Percentiles rank a stretch among this genome's conserved stretches.
These are phyloP conservation scores for Exophiala sp. DNA, from an alignment of 2,329 filamentous ascomycete genomes.

Conservation along the genomic window DNA sequence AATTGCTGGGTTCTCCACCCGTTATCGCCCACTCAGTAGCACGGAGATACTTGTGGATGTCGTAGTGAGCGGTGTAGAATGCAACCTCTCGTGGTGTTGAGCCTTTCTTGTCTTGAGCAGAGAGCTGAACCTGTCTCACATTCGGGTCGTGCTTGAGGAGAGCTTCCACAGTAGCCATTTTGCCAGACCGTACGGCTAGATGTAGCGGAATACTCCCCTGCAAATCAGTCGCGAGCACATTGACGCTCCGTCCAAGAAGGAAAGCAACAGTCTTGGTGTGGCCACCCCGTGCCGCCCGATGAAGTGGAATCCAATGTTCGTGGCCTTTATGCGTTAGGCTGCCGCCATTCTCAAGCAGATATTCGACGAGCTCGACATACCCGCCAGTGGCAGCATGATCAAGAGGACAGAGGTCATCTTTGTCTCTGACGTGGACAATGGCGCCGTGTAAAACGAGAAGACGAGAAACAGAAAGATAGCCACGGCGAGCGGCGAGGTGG, in stretches of 20 bases:
- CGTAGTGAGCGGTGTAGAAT: conserved; percentile 26
- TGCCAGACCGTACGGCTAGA: conserved; percentile 25
- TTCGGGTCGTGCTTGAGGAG: conserved; percentile 23
- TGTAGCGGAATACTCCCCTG: conserved; percentile 22
- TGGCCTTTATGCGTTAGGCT: conserved; percentile 30
- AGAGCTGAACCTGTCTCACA: conserved; percentile 15
- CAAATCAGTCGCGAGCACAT: conserved; percentile 29
- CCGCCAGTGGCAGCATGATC: conserved; percentile 27
- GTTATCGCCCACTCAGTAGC: conserved; percentile 17
- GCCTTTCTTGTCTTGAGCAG: conserved; percentile 16
- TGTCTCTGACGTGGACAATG: conserved; percentile 19
- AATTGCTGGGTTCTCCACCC: conserved; percentile 8
- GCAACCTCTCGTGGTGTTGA: conserved; percentile 23
- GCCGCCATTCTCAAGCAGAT: conserved; percentile 27
- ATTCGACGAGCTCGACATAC: conserved; percentile 17
- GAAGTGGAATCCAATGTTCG: conserved; percentile 31
- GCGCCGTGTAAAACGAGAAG: conserved; percentile 21
- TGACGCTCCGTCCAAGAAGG: conserved; percentile 29
- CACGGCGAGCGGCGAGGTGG: conserved; percentile 24
- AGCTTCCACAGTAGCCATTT: conserved; percentile 12
- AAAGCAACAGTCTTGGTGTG: conserved; percentile 31
- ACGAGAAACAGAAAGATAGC: conserved; percentile 17
- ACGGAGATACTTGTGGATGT: conserved; percentile 27
- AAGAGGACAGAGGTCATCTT: conserved; percentile 21
- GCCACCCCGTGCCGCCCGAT: conserved; percentile 31